Evolutionary conservation across 257 asterid species (phyloP), one percentile per base, ranked within the genome.

Genomic region (Ehretia macrophylla): DNA sequence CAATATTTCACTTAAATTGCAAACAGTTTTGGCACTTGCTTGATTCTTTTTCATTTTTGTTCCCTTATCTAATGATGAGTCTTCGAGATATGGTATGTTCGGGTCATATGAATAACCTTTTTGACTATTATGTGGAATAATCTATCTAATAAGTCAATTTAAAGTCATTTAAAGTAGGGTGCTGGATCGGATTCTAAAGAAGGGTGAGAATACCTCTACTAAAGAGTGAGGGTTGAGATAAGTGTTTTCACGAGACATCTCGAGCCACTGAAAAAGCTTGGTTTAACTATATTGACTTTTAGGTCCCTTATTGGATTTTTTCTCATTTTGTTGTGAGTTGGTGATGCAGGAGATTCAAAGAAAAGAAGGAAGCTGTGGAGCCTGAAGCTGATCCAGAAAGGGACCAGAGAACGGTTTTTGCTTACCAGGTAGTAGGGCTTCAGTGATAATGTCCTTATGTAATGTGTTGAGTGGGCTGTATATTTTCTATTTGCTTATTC

Each of bases 381-480:
- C 95, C 97, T 75, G 99, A 93, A 80, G 97, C 97, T 51, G 99
- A 93, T 65, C 99, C 99, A 54, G 99, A 93, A 76, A 85, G 99
- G 81, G 99, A 93, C 66, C 99, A 93, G 78, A 85, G 97, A 79
- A 93, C 99, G 55, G 99, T 93, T 70, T 93, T 93, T 71, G 99
- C 97, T 18, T 93, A 86, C 70, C 99, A 93, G 95, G 99, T 84
- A 55, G 37, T 58, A 51, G 23, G 40, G 5, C n/a, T n/a, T n/a
- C 69, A 5, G 20, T n/a, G 20, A 20, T 16, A 4, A 8, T 49
- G 12, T 49, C 17, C 4, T 16, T 49, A 11, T 5, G 20, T 47
- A 14, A 19, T 4, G 16, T 19, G 32, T 3, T 16, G 5, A 19
- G 39, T 12, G 18, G 20, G 17, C 27, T 51, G 8, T 52, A 17